Percentiles rank a stretch among this genome's conserved stretches.
Evolutionary conservation across 768 basidiomycete species (phyloP).

Genomic region (Collybia mongolica): DNA sequence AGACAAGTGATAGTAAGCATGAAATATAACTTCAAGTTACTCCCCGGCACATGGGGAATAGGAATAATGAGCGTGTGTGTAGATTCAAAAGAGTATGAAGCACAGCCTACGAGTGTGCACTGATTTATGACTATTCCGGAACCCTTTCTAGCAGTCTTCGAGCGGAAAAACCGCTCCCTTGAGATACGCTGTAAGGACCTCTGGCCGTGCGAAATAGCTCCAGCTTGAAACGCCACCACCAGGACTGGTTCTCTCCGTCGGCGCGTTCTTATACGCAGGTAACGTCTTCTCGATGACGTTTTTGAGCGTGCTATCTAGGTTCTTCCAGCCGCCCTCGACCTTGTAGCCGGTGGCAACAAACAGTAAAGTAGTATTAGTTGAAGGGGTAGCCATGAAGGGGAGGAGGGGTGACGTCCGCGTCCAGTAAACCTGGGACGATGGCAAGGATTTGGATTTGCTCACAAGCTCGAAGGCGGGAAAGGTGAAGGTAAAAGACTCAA

Average conservation of each 20-base stretch:
- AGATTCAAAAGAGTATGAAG: too few species aligned
- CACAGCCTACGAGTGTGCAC: too few species aligned
- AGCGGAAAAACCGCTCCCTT: constrained; percentile 15
- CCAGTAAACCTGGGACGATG: constrained; percentile 14
- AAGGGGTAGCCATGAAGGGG: constrained; percentile 13
- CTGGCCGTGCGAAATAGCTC: constrained; percentile 14
- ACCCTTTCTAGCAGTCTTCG: constrained; percentile 3
- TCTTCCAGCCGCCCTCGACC: constrained; percentile 3
- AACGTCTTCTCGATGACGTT: constrained; percentile 8
- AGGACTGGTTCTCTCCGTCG: background rate
- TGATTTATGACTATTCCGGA: too few species aligned
- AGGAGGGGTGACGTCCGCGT: constrained; percentile 12
- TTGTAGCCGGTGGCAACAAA: constrained; percentile 10
- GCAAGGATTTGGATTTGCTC: constrained; percentile 3
- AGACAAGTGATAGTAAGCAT: too few species aligned
- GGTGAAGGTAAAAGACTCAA: constrained; percentile 18
- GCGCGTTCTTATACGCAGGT: constrained; percentile 11
- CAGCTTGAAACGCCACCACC: constrained; percentile 5
- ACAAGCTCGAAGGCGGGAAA: constrained; percentile 8
- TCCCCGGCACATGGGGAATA: too few species aligned
- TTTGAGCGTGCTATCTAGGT: background rate
- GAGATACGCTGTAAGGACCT: constrained; percentile 17
- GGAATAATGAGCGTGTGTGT: too few species aligned
- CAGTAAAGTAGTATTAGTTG: constrained; percentile 6
- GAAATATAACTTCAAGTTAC: too few species aligned